Base-by-base conservation (phyloP, 2,329 filamentous ascomycete genomes). In the Aspergillus ochraceus region DNA sequence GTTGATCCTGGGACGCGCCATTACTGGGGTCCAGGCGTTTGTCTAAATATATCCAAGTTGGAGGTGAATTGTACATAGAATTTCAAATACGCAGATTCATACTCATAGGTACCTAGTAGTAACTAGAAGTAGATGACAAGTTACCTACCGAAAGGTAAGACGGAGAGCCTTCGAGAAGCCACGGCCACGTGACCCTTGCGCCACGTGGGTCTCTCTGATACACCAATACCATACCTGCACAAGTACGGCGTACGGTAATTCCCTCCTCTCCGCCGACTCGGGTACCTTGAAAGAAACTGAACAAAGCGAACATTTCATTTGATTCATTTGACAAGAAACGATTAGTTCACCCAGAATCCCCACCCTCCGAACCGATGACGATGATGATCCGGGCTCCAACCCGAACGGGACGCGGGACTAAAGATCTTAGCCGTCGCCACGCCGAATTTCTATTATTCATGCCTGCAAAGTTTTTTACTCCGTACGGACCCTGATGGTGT, bases 11-110 rank as follows among this genome's bases (percentile, higher is more conserved):
- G 88, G 88, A 57, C 81, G 87, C 63, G 87, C 87, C 14, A 89
- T 90, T 60, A 89, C 87, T 39, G 90, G 91, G 22, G 79, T 94
- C 24, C 91, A 95, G 76, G 91, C 90, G 8, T 95, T 95, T 80
- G 88, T 86, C 57, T 91, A 79, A 77, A 32, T 10, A 22, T 8
- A 29, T 8, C 26, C 14, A 14, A 26, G 11, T 11, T 6, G 32
- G 3, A 58, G 19, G 55, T 45, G 10, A 5, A 42, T 47, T 30
- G 32, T 50, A 50, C 54, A 54, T 52, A 58, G 50, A 50, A 19
- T 14, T 20, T 10, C n/a, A 47, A 8, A 26, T 26, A 29, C 8
- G 1, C 26, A 29, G 26, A 29, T 29, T 29, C 8, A 29, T 29
- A 24, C 4, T 29, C 2, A 29, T 9, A n/a, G n/a, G n/a, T n/a